Evolutionary conservation across 441 rosid genomes (phyloP), one percentile per base, ranked within the genome.

Genomic region (Monsonia emarginata): DNA sequence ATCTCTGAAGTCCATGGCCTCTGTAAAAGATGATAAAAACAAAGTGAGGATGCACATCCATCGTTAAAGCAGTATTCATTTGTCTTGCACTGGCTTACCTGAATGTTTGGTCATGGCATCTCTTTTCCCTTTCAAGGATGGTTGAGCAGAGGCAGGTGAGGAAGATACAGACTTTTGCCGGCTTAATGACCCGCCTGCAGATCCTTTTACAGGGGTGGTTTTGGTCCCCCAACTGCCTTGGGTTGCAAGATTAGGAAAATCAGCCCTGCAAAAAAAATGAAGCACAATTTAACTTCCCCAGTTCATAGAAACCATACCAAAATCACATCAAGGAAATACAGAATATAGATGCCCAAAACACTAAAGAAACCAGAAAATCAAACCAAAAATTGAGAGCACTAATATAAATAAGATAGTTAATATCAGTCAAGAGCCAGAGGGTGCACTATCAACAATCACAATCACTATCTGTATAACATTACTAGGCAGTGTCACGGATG

Each of bases 1-100:
- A 79, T 87, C 90, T 72, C 87, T 84, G 85, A 95, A 95, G 76
- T 80, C 96, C 87, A 78, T 85, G 36, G 98, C 97, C 84, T 95
- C 97, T 95, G 97, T 71, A 73, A 76, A 63, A 70, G 52, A 42
- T 59, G 7, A 61, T 30, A 61, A 25, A 66, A 46, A 54, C 75
- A 66, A 19, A 67, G 71, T 26, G 61, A 28, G 61, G 21, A 57
- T 13, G 24, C 4, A 32, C 26, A 57, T 14, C 18, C 61, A 27
- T 70, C 60, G 48, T 31, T 44, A 61, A 50, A 16, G 18, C 58
- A 25, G 62, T 36, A 60, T 42, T n/a, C 56, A 46, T 9, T 42
- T 25, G 46, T 48, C 16, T 64, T 32, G 10, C 9, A 63, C 52
- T 25, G n/a, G 22, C 68, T 74, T 79, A 84, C 97, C 97, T 70